Evolutionary conservation across 1,139 yeast species (phyloP), one percentile per base, ranked within the genome.

Genomic region (Yamadazyma buinensis): DNA sequence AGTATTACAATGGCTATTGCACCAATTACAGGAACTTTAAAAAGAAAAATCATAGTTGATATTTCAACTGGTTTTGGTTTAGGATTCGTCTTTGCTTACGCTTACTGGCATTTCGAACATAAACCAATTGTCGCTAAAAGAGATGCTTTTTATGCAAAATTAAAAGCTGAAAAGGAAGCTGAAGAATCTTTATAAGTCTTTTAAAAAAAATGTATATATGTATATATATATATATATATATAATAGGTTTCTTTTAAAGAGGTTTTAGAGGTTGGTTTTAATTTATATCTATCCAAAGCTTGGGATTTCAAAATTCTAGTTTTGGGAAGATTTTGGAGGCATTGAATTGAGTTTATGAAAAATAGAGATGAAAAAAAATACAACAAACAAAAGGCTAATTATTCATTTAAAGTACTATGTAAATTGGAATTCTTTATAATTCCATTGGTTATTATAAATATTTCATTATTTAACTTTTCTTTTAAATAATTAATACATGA

Each of bases 11-110:
- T 84, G 86, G 85, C 95, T 57, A 77, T 88, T 57, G 87, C 95
- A 58, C 95, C 96, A 54, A 87, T 90, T 56, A 77, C 82, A 40
- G 97, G 97, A 50, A 70, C 84, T 48, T 75, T 90, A 47, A 85
- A 77, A 70, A 86, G 80, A 73, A 83, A 80, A 67, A 80, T 86
- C 64, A 74, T 84, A 59, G 75, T 84, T 49, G 97, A 92, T 58
- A 77, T 90, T 62, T 48, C 79, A 52, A 65, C 81, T 49, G 95
- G 95, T 45, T 65, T 68, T 43, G 73, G 56, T 37, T 54, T 60
- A 47, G 75, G 75, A 14, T 63, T 65, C 36, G 52, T 50, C 15
- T 47, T 59, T 39, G 67, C 65, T 28, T 48, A 54, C 36, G 57
- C 52, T 29, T 61, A 59, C 50, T 61, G 66, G 66, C 49, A 60